Percentiles rank a stretch among this genome's conserved stretches.
phyloP scores from a whole-genome alignment of 1,139 yeast species.

The Geotrichum candidum region DNA sequence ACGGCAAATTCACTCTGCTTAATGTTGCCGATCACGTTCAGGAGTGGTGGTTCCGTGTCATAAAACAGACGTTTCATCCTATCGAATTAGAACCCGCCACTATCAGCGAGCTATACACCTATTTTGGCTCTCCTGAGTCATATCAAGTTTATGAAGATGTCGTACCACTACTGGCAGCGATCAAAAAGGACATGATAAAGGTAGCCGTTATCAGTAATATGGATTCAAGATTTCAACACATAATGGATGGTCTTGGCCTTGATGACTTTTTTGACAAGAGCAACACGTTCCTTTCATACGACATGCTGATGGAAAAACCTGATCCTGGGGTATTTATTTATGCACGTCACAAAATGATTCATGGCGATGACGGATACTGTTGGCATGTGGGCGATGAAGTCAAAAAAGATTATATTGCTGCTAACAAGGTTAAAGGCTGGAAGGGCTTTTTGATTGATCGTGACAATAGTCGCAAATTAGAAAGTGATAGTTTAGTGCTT shows the following conservation, averaged over 20 bases:
- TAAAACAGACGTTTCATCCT: slow-evolving; percentile 20
- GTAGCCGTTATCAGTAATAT: slow-evolving; percentile 29
- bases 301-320: slow-evolving; percentile 28
- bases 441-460: slow-evolving; percentile 27
- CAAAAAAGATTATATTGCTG: slow-evolving; percentile 24
- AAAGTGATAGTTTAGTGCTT: neutral
- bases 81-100: slow-evolving; percentile 18
- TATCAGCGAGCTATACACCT: slow-evolving; percentile 21
- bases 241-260: slow-evolving; percentile 22
- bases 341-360: slow-evolving; percentile 10
- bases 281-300: slow-evolving; percentile 23
- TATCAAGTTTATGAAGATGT: slow-evolving; percentile 26
- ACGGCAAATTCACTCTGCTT: slow-evolving; percentile 22
- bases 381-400: slow-evolving; percentile 30
- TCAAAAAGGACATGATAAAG: slow-evolving; percentile 16
- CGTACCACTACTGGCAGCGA: slow-evolving; percentile 13
- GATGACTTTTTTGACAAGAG: slow-evolving; percentile 14
- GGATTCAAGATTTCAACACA: slow-evolving; percentile 25
- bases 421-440: slow-evolving; percentile 27
- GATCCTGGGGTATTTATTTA: slow-evolving; percentile 21
- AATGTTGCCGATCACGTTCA: slow-evolving; percentile 8
- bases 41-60: slow-evolving; percentile 27
- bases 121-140: slow-evolving; percentile 24
- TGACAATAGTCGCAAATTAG: neutral
- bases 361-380: neutral